Conservation (phyloP, 129 eudicot species). For the Erigeron canadensis region DNA sequence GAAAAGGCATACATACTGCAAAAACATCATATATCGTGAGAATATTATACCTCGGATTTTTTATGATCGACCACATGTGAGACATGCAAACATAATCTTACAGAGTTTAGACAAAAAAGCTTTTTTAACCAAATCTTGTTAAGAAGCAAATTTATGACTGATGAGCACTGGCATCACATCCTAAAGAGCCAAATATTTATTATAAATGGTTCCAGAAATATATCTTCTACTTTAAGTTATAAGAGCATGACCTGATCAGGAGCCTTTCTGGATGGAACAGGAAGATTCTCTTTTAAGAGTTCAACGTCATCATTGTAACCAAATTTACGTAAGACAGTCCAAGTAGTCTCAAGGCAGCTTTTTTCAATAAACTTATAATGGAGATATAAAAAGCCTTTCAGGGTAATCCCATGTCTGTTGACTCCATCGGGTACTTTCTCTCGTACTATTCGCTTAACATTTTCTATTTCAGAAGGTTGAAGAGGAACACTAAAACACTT, state of each 20-base stretch:
- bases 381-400: slow-evolving; percentile 83
- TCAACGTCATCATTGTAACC: slow-evolving; percentile 84
- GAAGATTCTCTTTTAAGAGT: slow-evolving; percentile 60
- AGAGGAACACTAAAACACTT: slow-evolving; percentile 90
- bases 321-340: slow-evolving; percentile 89
- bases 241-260: slow-evolving; percentile 79
- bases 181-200: neutral
- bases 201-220: slow-evolving; percentile 8
- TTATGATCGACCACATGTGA: neutral
- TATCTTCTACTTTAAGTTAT: slow-evolving; percentile 1
- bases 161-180: slow-evolving; percentile 14
- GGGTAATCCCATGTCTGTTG: slow-evolving; percentile 76
- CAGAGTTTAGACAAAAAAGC: neutral
- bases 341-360: slow-evolving; percentile 89
- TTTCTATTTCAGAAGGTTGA: slow-evolving; percentile 82
- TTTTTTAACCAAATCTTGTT: slow-evolving; percentile 2
- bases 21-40: neutral
- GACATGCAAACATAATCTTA: neutral
- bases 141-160: neutral
- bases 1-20: slow-evolving; percentile 5
- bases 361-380: slow-evolving; percentile 86
- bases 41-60: slow-evolving; percentile 2
- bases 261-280: slow-evolving; percentile 57
- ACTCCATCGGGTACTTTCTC: slow-evolving; percentile 85
- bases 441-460: slow-evolving; percentile 87